Evolutionary conservation across 495 filamentous ascomycete species (phyloP).

Genomic region (Aspergillus leporis): DNA sequence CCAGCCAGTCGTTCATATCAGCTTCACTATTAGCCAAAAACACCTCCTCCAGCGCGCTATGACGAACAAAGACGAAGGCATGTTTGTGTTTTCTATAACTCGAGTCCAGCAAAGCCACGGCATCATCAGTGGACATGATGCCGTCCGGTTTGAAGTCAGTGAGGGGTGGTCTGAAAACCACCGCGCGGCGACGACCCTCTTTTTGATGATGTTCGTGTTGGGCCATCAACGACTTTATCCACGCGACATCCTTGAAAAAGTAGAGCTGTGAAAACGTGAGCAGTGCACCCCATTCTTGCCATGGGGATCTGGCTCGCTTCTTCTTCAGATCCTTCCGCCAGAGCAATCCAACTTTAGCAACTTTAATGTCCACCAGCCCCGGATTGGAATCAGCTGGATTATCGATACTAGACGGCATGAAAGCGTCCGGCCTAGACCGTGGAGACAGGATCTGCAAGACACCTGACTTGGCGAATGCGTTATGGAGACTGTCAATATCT

Average conservation of each 20-base stretch:
- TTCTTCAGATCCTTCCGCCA: slow-evolving; percentile 96
- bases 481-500: slow-evolving; percentile 76
- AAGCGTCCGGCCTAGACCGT: slow-evolving; percentile 90
- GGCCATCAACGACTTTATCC: slow-evolving; percentile 87
- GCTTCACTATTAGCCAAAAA: slow-evolving; percentile 84
- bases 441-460: slow-evolving; percentile 92
- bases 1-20: slow-evolving; percentile 97
- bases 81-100: slow-evolving; percentile 96
- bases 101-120: slow-evolving; percentile 82
- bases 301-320: slow-evolving; percentile 91
- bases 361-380: slow-evolving; percentile 94
- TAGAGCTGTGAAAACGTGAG: slow-evolving; percentile 94
- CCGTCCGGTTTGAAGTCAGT: slow-evolving; percentile 90
- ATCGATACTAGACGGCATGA: slow-evolving; percentile 80
- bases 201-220: slow-evolving; percentile 81
- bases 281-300: slow-evolving; percentile 98
- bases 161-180: slow-evolving; percentile 86
- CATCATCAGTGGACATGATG: slow-evolving; percentile 87
- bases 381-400: slow-evolving; percentile 88
- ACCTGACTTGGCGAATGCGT: slow-evolving; percentile 85
- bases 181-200: slow-evolving; percentile 49
- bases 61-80: slow-evolving; percentile 88
- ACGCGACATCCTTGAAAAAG: slow-evolving; percentile 88
- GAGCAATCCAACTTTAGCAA: slow-evolving; percentile 91
- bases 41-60: slow-evolving; percentile 84